phyloP scores from a whole-genome alignment of 75 land plant genomes.

The Cupressus sempervirens region DNA sequence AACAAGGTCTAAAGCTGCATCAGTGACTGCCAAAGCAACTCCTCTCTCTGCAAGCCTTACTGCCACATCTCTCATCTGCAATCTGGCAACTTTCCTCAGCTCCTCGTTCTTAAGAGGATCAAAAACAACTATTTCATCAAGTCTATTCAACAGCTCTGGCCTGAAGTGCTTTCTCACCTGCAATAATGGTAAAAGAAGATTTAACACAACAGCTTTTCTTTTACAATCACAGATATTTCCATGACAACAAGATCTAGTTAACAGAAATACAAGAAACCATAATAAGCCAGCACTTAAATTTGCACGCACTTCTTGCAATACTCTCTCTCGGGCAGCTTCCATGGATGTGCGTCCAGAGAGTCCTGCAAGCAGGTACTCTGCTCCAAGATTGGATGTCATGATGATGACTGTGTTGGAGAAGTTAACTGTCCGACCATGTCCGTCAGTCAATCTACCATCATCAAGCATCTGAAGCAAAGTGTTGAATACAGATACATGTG shows the following conservation, averaged over 20 bases:
- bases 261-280: not conserved
- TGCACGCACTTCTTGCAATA: slow-evolving; percentile 71
- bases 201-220: too few relatives aligned
- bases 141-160: slow-evolving; percentile 88
- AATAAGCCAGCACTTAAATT: not conserved
- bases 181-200: not conserved
- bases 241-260: not conserved
- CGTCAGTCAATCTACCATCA: slow-evolving; percentile 96
- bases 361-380: slow-evolving; percentile 85
- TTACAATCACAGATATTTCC: not conserved
- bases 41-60: slow-evolving; percentile 87
- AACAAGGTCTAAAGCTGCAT: slow-evolving; percentile 81
- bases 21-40: slow-evolving; percentile 88
- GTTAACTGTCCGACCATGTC: slow-evolving; percentile 94
- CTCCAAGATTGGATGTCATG: slow-evolving; percentile 95
- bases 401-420: slow-evolving; percentile 89
- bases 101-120: slow-evolving; percentile 91
- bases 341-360: slow-evolving; percentile 61
- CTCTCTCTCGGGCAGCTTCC: slow-evolving; percentile 63
- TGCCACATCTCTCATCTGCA: slow-evolving; percentile 94
- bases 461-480: slow-evolving; percentile 89
- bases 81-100: slow-evolving; percentile 76
- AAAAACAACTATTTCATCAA: slow-evolving; percentile 95
- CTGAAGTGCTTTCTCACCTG: slow-evolving; percentile 89
- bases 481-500: slow-evolving; percentile 86